Percentiles rank a stretch among this genome's conserved stretches.
phyloP scores from a whole-genome alignment of 306 rosid genomes.

The Cyclanthera cordifolia region DNA sequence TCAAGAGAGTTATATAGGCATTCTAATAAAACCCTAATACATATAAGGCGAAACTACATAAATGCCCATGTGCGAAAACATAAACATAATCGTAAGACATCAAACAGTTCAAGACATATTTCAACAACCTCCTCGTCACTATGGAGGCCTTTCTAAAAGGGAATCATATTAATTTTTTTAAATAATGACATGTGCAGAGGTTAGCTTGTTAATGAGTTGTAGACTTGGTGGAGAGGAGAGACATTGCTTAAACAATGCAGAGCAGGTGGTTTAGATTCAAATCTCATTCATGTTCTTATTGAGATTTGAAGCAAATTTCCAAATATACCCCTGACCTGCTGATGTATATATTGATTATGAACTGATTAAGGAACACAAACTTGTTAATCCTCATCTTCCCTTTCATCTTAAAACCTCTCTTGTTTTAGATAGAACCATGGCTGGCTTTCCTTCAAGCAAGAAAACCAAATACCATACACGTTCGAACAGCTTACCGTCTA shows the following conservation, averaged over 20 bases:
- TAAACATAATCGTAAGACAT: too few relatives aligned
- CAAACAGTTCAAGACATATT: too few relatives aligned
- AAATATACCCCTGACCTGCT: conserved; percentile 16
- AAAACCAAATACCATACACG: conserved; percentile 31
- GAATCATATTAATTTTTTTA: not conserved
- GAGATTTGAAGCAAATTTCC: conserved; percentile 16
- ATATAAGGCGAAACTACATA: too few relatives aligned
- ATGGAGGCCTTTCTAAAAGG: not conserved
- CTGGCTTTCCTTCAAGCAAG: conserved; percentile 21
- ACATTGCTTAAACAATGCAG: conserved; percentile 22
- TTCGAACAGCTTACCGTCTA: conserved; percentile 32
- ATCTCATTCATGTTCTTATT: conserved; percentile 16
- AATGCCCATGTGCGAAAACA: too few relatives aligned
- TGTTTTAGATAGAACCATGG: conserved; percentile 19
- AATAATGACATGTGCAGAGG: not conserved
- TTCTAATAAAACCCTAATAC: too few relatives aligned
- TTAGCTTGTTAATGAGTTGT: conserved; percentile 20
- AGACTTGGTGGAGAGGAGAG: conserved; percentile 21
- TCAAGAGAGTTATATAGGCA: too few relatives aligned
- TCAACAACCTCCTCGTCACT: conserved; percentile 5
- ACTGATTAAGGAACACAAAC: not conserved
- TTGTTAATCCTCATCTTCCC: conserved; percentile 7
- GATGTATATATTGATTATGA: conserved; percentile 4
- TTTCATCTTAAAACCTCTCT: conserved; percentile 11
- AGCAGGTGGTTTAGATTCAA: conserved; percentile 21